These are phyloP conservation scores for Cordyceps cicadae DNA, from an alignment of 2,329 filamentous ascomycete species.

Conservation along the genomic window DNA sequence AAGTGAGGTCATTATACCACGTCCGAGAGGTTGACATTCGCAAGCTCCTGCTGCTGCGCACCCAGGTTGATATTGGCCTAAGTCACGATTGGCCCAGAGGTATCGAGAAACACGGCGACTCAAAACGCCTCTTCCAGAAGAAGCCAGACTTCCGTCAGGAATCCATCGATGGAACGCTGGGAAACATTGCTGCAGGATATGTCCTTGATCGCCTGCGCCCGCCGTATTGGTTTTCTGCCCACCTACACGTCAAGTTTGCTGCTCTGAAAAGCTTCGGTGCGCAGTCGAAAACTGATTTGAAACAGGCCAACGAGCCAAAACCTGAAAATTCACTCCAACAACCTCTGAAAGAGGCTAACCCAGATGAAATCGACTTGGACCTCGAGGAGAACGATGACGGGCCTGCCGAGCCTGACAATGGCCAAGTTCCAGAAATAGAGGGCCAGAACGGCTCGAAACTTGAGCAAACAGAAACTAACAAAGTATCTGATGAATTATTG, in stretches of 20 bases:
- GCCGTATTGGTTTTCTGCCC: conserved; percentile 84
- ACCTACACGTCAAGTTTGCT: conserved; percentile 81
- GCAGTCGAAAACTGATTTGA: conserved; percentile 14
- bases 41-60: conserved; percentile 76
- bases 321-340: background rate
- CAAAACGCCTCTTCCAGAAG: conserved; percentile 55
- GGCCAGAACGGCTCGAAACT: background rate
- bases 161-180: conserved; percentile 64
- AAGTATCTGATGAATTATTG: conserved; percentile 56
- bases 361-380: conserved; percentile 64
- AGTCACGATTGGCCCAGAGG: conserved; percentile 93
- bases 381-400: conserved; percentile 41
- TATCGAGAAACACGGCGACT: conserved; percentile 72
- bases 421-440: background rate
- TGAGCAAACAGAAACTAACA: conserved; percentile 16
- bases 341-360: conserved; percentile 36
- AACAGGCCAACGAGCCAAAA: background rate
- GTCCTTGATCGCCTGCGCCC: conserved; percentile 77
- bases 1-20: conserved; percentile 80
- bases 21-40: conserved; percentile 83
- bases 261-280: conserved; percentile 55
- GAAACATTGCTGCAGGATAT: conserved; percentile 69
- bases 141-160: conserved; percentile 73
- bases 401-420: conserved; percentile 17
- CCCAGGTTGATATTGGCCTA: conserved; percentile 81